Evolutionary conservation across 106 monocot genomes (phyloP).

Genomic region (Dendrobium huoshanense): DNA sequence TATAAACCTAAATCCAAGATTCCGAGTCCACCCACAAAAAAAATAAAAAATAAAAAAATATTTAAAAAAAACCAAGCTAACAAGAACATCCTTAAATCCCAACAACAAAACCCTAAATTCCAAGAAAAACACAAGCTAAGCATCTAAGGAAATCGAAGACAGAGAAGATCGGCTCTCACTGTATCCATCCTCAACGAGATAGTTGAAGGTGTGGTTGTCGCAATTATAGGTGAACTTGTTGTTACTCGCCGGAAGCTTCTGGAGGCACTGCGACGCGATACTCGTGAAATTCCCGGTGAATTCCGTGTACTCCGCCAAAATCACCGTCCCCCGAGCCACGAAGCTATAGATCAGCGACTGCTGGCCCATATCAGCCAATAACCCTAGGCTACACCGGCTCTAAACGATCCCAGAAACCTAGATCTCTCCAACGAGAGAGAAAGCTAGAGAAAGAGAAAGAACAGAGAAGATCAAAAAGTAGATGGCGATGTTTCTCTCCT

Average conservation of each 20-base stretch:
- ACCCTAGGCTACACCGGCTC: neutral
- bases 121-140: neutral
- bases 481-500: neutral
- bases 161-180: conserved; percentile 9
- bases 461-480: neutral
- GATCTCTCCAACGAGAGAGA: neutral
- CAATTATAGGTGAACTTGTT: conserved; percentile 18
- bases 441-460: neutral
- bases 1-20: neutral
- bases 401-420: neutral
- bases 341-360: conserved; percentile 22
- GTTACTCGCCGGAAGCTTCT: conserved; percentile 19
- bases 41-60: neutral
- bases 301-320: conserved; percentile 24
- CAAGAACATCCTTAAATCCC: neutral
- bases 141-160: neutral
- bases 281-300: conserved; percentile 23
- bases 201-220: conserved; percentile 18
- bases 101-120: neutral
- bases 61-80: neutral
- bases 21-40: neutral
- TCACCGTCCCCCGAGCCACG: conserved; percentile 20
- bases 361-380: conserved; percentile 12
- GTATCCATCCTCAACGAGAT: conserved; percentile 20
- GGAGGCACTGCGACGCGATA: conserved; percentile 21